Conservation (phyloP, 2,329 filamentous ascomycete genomes). For the Talaromyces albobiverticillius region DNA sequence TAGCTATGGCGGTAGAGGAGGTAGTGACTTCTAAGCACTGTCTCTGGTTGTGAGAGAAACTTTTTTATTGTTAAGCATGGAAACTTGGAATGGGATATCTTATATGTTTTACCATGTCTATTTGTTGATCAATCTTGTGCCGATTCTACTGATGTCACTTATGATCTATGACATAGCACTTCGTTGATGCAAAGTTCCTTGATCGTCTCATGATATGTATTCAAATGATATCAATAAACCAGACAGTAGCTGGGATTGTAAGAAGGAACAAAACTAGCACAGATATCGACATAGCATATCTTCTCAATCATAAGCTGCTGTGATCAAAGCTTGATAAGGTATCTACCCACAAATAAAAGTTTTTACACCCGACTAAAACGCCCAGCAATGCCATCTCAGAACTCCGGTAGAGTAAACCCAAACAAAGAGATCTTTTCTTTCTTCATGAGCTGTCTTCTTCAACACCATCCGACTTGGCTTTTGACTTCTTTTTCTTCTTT, state of each 20-base stretch:
- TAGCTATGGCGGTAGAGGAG: neutral
- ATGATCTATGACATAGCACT: too few relatives aligned
- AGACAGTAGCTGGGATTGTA: too few relatives aligned
- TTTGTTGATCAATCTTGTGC: too few relatives aligned
- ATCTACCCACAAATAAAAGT: constrained; percentile 6
- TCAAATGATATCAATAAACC: too few relatives aligned
- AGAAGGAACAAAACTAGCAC: too few relatives aligned
- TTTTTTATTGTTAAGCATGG: too few relatives aligned
- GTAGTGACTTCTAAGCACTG: neutral
- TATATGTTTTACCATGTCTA: too few relatives aligned
- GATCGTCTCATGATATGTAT: too few relatives aligned
- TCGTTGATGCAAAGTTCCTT: too few relatives aligned
- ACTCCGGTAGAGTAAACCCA: neutral
- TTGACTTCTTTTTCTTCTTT: constrained; percentile 51
- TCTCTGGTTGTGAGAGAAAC: too few relatives aligned
- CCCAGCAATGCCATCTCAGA: constrained; percentile 5
- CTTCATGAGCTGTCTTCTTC: constrained; percentile 9
- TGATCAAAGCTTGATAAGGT: constrained; percentile 2
- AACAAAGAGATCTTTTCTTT: neutral
- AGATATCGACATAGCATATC: neutral
- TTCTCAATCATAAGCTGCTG: neutral
- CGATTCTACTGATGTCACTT: too few relatives aligned
- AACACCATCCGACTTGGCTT: constrained; percentile 27
- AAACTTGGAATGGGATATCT: too few relatives aligned
- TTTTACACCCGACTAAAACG: constrained; percentile 9